These are phyloP conservation scores for Leccinum ochraceum DNA, from an alignment of 768 basidiomycete species.

Conservation along the genomic window DNA sequence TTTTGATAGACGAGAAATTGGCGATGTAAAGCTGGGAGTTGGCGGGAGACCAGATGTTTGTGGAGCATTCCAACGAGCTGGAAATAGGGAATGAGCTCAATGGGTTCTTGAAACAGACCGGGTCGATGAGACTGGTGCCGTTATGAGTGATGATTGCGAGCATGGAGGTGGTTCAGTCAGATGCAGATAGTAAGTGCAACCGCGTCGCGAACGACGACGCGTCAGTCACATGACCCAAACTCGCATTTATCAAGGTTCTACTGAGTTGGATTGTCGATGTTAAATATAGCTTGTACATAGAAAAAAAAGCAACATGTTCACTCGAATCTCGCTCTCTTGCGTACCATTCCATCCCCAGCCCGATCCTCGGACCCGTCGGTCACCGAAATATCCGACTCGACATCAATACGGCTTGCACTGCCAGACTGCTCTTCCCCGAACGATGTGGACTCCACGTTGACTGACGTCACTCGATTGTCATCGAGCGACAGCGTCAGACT, in stretches of 20 bases:
- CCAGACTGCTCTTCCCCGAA: not conserved
- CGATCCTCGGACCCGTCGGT: not conserved
- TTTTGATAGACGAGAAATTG: conserved; percentile 46
- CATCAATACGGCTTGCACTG: conserved; percentile 6
- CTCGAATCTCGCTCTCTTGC: conserved; percentile 28
- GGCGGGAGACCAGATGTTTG: conserved; percentile 55
- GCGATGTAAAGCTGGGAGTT: conserved; percentile 56
- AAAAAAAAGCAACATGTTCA: not conserved
- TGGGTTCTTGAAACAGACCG: conserved; percentile 45
- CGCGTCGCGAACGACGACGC: conserved; percentile 20
- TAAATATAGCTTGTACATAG: not conserved
- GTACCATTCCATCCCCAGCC: not conserved
- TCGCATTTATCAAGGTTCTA: too few relatives aligned
- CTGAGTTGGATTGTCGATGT: too few relatives aligned
- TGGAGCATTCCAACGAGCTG: conserved; percentile 26
- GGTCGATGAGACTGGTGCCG: conserved; percentile 50
- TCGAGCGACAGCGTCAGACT: conserved; percentile 16
- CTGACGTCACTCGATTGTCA: not conserved
- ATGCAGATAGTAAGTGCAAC: conserved; percentile 10
- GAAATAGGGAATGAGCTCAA: conserved; percentile 44
- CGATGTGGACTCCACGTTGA: not conserved
- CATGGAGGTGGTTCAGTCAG: conserved; percentile 38
- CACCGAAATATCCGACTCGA: conserved; percentile 11
- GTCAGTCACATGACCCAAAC: conserved; percentile 28
- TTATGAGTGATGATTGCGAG: conserved; percentile 53